A percentile compares a stretch with the other conserved stretches of the same genome.
Evolutionary conservation across 2,329 filamentous ascomycete species (phyloP).

Genomic region (Exophiala sp.): DNA sequence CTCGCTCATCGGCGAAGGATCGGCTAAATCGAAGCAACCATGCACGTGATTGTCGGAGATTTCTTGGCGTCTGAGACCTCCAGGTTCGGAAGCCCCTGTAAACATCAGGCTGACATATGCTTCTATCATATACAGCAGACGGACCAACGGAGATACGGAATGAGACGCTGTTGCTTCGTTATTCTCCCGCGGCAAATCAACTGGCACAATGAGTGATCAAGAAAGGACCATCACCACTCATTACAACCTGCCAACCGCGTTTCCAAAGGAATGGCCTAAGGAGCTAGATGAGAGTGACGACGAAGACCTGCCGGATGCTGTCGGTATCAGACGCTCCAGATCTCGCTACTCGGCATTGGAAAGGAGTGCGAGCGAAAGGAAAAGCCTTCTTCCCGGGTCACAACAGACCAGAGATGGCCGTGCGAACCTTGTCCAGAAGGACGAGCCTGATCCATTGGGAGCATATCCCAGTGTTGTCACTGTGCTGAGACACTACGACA

Average conservation of each 20-base stretch:
- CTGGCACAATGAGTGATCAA: conserved; percentile 60
- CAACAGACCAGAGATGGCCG: conserved; percentile 66
- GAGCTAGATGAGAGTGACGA: conserved; percentile 72
- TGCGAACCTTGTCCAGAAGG: conserved; percentile 78
- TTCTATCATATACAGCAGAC: no score
- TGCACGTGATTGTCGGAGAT: not conserved
- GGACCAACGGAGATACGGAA: no score
- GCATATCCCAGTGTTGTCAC: conserved; percentile 82
- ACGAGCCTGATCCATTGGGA: conserved; percentile 91
- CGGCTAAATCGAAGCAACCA: not conserved
- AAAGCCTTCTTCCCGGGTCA: conserved; percentile 63
- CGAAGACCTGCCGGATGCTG: conserved; percentile 45
- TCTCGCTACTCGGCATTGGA: conserved; percentile 84
- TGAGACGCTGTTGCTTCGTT: no score
- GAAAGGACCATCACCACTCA: conserved; percentile 79
- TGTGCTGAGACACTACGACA: conserved; percentile 70
- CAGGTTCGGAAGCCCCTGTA: no score
- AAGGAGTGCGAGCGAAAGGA: conserved; percentile 65
- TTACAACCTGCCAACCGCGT: conserved; percentile 77
- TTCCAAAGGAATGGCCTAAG: conserved; percentile 79
- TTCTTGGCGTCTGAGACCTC: not conserved
- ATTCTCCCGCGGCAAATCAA: no score
- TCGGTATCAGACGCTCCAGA: conserved; percentile 55
- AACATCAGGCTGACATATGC: no score
- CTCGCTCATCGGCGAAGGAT: not conserved